phyloP scores from a whole-genome alignment of 768 basidiomycete genomes.

The Pholiota microspora region DNA sequence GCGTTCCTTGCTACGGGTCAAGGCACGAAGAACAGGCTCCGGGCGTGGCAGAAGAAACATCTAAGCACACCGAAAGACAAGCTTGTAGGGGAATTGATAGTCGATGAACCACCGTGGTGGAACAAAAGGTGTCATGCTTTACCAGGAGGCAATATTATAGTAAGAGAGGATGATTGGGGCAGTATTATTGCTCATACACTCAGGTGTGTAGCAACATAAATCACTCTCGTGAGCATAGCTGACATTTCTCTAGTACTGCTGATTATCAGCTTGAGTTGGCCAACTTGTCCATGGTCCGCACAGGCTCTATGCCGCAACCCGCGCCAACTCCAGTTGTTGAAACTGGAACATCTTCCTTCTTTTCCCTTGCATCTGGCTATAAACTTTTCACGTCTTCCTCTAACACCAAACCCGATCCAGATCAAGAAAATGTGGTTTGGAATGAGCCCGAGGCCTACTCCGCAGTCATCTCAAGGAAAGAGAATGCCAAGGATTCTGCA shows the following conservation, averaged over 20 bases:
- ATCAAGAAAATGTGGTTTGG: slow-evolving; percentile 56
- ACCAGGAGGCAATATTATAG: slow-evolving; percentile 64
- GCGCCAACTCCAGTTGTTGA: slow-evolving; percentile 23
- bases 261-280: slow-evolving; percentile 57
- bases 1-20: slow-evolving; percentile 51
- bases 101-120: slow-evolving; percentile 69
- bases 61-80: slow-evolving; percentile 25
- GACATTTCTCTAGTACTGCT: slow-evolving; percentile 39
- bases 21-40: slow-evolving; percentile 52
- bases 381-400: slow-evolving; percentile 45
- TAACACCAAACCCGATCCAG: slow-evolving; percentile 51
- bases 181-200: slow-evolving; percentile 78
- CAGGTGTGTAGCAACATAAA: slow-evolving; percentile 39
- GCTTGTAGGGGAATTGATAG: slow-evolving; percentile 25
- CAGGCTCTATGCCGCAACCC: slow-evolving; percentile 18
- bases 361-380: slow-evolving; percentile 45
- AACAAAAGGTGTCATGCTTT: slow-evolving; percentile 54
- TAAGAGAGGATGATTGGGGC: slow-evolving; percentile 72
- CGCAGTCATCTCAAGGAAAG: slow-evolving; percentile 59
- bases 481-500: slow-evolving; percentile 59
- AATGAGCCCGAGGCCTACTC: slow-evolving; percentile 61
- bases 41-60: slow-evolving; percentile 69
- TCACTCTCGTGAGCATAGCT: slow-evolving; percentile 4
- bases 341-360: slow-evolving; percentile 43
- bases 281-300: slow-evolving; percentile 32